These are phyloP conservation scores for Kandelia obovata DNA, from an alignment of 345 rosid genomes.

Conservation along the genomic window DNA sequence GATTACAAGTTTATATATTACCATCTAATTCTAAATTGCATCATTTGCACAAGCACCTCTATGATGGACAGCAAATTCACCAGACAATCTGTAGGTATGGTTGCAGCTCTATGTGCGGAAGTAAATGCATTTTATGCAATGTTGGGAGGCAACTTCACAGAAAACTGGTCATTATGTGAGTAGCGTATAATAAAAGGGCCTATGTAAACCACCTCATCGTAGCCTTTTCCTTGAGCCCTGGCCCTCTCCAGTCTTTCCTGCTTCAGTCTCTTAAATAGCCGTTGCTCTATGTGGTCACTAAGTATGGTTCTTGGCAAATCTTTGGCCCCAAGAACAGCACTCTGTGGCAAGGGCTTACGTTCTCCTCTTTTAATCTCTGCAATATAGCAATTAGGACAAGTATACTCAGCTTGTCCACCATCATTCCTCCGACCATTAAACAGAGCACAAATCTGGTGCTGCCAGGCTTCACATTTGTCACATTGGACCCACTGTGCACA, in stretches of 20 bases:
- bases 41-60: no score
- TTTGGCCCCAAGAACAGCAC: constrained; percentile 97
- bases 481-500: constrained; percentile 95
- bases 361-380: constrained; percentile 83
- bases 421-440: constrained; percentile 99
- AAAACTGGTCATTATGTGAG: not conserved
- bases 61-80: no score
- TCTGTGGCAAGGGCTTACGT: constrained; percentile 89
- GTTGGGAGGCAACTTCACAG: not conserved
- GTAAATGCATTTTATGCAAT: no score
- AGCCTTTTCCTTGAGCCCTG: constrained; percentile 59
- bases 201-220: constrained; percentile 70
- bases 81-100: no score
- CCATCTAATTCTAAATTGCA: no score
- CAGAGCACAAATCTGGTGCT: constrained; percentile 97
- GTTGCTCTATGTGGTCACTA: constrained; percentile 94
- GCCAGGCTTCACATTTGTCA: constrained; percentile 99
- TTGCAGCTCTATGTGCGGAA: no score
- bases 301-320: constrained; percentile 91
- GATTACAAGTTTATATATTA: no score
- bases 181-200: not conserved
- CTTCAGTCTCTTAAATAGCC: constrained; percentile 64
- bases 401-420: constrained; percentile 99
- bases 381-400: constrained; percentile 97
- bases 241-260: constrained; percentile 89